A percentile compares a stretch with the other conserved stretches of the same genome.
Conservation (phyloP, 495 filamentous ascomycete genomes). For the Trichoderma gamsii region DNA sequence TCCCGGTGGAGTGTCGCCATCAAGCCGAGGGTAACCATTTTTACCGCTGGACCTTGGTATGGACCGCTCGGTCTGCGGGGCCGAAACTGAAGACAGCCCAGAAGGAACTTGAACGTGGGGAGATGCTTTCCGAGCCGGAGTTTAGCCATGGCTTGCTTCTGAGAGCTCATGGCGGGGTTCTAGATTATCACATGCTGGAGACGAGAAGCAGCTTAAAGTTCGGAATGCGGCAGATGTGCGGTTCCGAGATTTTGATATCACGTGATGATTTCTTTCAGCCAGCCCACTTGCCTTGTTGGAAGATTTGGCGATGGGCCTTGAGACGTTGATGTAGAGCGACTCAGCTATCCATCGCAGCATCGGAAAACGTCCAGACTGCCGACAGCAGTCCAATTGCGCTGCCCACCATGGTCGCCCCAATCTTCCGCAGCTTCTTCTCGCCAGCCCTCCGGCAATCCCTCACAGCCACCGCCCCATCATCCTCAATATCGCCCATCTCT, state of each 20-base stretch:
- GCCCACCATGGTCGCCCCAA: conserved; percentile 2
- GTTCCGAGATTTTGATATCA: not conserved
- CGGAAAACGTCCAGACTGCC: not conserved
- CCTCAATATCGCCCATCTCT: conserved; percentile 14
- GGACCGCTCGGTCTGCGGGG: not conserved
- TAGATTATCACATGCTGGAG: not conserved
- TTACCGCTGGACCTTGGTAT: not conserved
- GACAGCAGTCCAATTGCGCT: not conserved
- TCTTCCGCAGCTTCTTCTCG: conserved; percentile 13
- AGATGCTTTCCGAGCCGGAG: not conserved
- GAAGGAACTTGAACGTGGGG: not conserved
- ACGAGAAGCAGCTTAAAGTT: not conserved
- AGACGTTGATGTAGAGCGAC: not conserved
- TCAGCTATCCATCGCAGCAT: not conserved
- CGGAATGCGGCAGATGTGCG: not conserved
- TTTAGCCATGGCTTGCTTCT: not conserved
- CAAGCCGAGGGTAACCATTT: conserved; percentile 36
- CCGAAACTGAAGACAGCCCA: not conserved
- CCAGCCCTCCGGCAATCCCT: conserved; percentile 20
- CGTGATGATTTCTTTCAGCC: not conserved
- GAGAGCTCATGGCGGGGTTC: not conserved
- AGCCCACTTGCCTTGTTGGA: conserved; percentile 8
- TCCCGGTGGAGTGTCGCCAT: conserved; percentile 16
- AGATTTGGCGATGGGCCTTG: not conserved
- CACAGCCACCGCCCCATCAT: not conserved